These are phyloP conservation scores for Russula vinacea DNA, from an alignment of 768 basidiomycete genomes.

Conservation along the genomic window DNA sequence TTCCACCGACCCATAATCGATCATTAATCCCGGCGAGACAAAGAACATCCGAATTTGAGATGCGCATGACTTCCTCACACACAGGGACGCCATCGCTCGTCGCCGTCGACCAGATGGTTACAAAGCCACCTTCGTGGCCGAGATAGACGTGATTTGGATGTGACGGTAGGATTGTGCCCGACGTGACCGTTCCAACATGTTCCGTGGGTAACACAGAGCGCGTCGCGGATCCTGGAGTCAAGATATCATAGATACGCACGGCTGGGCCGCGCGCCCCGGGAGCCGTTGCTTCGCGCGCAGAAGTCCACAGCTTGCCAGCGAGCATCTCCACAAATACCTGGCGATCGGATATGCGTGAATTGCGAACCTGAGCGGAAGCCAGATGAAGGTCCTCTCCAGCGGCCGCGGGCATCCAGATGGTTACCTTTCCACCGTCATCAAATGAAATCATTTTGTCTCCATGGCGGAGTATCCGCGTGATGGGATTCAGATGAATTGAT, in stretches of 20 bases:
- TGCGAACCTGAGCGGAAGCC: constrained; percentile 49
- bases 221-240: constrained; percentile 54
- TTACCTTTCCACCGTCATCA: constrained; percentile 81
- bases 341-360: constrained; percentile 73
- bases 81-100: constrained; percentile 54
- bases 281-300: constrained; percentile 49
- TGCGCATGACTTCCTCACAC: constrained; percentile 75
- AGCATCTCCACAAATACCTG: constrained; percentile 75
- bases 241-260: constrained; percentile 77
- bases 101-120: constrained; percentile 74
- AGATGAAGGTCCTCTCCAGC: constrained; percentile 38
- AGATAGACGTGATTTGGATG: constrained; percentile 68
- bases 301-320: constrained; percentile 81
- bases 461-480: constrained; percentile 74
- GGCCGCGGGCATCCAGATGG: constrained; percentile 61
- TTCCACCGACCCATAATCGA: constrained; percentile 80
- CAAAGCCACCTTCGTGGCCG: constrained; percentile 87
- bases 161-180: constrained; percentile 71
- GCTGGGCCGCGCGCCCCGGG: constrained; percentile 52
- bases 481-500: constrained; percentile 59
- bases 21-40: constrained; percentile 81
- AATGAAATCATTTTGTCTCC: constrained; percentile 71
- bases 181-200: constrained; percentile 77
- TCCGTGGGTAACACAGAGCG: constrained; percentile 60
- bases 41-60: constrained; percentile 77